Evolutionary conservation across 768 basidiomycete species (phyloP).

Genomic region (Leccinum fibrillosum): DNA sequence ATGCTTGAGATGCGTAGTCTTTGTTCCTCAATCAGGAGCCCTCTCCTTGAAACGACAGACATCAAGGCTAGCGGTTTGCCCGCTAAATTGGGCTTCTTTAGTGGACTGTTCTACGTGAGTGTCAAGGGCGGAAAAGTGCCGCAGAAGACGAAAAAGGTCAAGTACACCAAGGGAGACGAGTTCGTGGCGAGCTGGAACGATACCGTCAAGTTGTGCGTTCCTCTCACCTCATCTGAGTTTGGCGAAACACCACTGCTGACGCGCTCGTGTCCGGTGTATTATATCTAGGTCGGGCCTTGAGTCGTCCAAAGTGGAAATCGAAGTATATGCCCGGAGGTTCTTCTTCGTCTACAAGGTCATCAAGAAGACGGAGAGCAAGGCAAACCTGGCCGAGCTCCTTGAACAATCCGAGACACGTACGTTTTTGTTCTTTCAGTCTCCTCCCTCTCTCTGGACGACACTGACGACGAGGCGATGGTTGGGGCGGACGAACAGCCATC

Average conservation of each 20-base stretch:
- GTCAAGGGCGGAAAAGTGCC: conserved; percentile 28
- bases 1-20: no score
- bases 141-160: conserved; percentile 27
- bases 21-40: not conserved
- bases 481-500: conserved; percentile 16
- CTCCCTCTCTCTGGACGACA: not conserved
- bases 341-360: conserved; percentile 33
- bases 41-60: conserved; percentile 11
- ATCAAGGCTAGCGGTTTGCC: conserved; percentile 35
- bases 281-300: conserved; percentile 26
- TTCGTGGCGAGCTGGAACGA: conserved; percentile 30
- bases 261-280: not conserved
- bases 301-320: conserved; percentile 33
- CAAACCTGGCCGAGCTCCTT: conserved; percentile 31
- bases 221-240: not conserved
- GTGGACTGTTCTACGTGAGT: conserved; percentile 27
- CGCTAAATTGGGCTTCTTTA: conserved; percentile 30
- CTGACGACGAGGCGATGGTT: not conserved
- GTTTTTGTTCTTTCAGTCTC: not conserved
- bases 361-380: conserved; percentile 33
- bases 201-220: conserved; percentile 25
- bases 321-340: conserved; percentile 31
- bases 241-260: not conserved
- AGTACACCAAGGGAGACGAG: conserved; percentile 23
- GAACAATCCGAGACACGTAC: conserved; percentile 30